phyloP scores from a whole-genome alignment of 768 basidiomycete genomes.

The Russula sp. region DNA sequence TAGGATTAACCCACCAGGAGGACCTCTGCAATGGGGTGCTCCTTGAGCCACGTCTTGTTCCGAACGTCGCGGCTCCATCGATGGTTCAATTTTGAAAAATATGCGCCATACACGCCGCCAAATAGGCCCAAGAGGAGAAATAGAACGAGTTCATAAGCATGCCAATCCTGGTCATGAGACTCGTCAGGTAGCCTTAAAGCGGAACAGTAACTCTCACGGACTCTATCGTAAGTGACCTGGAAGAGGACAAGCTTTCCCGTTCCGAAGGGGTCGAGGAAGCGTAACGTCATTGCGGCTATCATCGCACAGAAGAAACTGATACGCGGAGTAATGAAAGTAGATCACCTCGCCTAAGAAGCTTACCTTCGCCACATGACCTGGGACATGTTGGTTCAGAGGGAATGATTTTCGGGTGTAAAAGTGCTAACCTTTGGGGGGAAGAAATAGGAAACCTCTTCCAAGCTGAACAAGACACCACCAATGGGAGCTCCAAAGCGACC shows the following conservation, averaged over 20 bases:
- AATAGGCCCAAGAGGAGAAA: conserved; percentile 87
- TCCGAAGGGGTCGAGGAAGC: conserved; percentile 92
- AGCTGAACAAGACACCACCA: conserved; percentile 85
- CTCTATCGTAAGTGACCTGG: conserved; percentile 87
- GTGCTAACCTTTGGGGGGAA: conserved; percentile 82
- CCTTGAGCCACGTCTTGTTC: conserved; percentile 73
- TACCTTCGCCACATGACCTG: conserved; percentile 94
- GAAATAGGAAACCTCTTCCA: conserved; percentile 96
- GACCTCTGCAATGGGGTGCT: conserved; percentile 82
- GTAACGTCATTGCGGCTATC: conserved; percentile 92
- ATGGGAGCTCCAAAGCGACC: conserved; percentile 98
- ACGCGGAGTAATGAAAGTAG: conserved; percentile 35
- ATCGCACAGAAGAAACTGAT: conserved; percentile 95
- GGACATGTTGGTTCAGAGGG: not conserved
- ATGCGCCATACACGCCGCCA: conserved; percentile 92
- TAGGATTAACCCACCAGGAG: conserved; percentile 53
- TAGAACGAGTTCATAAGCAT: conserved; percentile 80
- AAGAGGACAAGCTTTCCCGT: conserved; percentile 93
- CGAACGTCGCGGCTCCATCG: conserved; percentile 84
- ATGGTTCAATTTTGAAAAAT: conserved; percentile 88
- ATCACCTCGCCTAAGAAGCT: conserved; percentile 8
- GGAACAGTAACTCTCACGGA: conserved; percentile 31
- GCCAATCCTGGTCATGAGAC: conserved; percentile 75
- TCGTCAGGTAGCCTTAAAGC: not conserved
- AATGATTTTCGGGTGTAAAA: not conserved